A percentile compares a stretch with the other conserved stretches of the same genome.
Evolutionary conservation across 2,329 filamentous ascomycete species (phyloP).

Genomic region (Colletotrichum sp.): DNA sequence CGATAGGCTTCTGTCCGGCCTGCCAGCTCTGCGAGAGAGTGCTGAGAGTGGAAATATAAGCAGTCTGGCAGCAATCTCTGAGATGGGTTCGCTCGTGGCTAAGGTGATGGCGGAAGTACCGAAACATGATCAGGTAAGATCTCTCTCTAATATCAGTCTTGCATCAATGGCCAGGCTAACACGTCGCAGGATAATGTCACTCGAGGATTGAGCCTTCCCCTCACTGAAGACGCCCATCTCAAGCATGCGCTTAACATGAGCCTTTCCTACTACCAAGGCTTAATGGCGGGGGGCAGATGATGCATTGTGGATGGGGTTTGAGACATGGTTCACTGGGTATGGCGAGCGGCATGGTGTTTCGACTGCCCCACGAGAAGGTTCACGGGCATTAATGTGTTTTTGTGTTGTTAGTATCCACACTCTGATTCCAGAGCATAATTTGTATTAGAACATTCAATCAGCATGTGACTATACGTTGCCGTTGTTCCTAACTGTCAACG

Average conservation of each 20-base stretch:
- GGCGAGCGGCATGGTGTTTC: not conserved
- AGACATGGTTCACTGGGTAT: not conserved
- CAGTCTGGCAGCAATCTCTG: conserved; percentile 76
- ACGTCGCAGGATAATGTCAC: conserved; percentile 44
- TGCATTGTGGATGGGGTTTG: not conserved
- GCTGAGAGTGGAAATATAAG: conserved; percentile 43
- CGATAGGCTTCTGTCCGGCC: conserved; percentile 60
- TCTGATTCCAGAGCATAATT: not conserved
- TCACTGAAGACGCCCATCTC: conserved; percentile 76
- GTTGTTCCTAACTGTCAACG: not conserved
- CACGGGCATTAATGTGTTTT: not conserved
- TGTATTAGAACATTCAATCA: not conserved
- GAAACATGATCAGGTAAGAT: conserved; percentile 62
- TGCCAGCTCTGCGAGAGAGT: conserved; percentile 60
- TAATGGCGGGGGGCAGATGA: conserved; percentile 52
- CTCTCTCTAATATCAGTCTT: not conserved
- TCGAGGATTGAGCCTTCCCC: conserved; percentile 62
- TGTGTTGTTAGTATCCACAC: not conserved
- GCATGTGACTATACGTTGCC: not conserved
- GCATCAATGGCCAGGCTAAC: conserved; percentile 22
- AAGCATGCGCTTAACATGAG: conserved; percentile 74
- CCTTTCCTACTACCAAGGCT: conserved; percentile 69
- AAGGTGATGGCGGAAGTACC: conserved; percentile 63
- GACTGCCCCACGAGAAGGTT: not conserved
- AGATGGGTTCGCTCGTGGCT: conserved; percentile 80